phyloP scores from a whole-genome alignment of 805 yeast species.

The Teunomyces pallodes region DNA sequence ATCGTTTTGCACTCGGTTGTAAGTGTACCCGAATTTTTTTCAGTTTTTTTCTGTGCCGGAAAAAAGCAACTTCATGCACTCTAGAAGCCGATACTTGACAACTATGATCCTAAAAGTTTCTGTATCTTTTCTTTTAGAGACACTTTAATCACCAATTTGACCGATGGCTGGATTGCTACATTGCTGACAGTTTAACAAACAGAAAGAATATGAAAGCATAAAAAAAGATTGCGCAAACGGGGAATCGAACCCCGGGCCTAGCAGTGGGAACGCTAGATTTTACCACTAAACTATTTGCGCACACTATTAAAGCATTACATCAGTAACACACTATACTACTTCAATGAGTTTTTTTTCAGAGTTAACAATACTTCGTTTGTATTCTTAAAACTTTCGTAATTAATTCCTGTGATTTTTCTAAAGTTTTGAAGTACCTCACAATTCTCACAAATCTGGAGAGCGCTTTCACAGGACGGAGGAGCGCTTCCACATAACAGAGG shows the following conservation, averaged over 20 bases:
- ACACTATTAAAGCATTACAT: neutral
- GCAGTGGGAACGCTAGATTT: slow-evolving; percentile 32
- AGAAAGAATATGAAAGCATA: neutral
- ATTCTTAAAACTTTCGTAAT: no score
- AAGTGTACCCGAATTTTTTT: neutral
- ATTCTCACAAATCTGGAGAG: no score
- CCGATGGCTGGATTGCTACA: neutral
- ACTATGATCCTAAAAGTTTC: no score
- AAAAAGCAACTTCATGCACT: neutral
- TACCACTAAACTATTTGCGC: slow-evolving; percentile 30
- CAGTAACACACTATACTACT: no score
- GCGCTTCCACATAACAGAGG: no score
- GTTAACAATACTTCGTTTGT: no score
- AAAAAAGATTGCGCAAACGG: slow-evolving; percentile 25
- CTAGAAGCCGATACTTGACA: neutral
- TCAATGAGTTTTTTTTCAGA: no score
- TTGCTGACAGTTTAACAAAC: neutral
- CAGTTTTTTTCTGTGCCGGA: slow-evolving; percentile 1
- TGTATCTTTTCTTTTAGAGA: no score
- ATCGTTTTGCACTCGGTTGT: neutral
- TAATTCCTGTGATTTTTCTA: no score
- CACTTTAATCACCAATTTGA: no score
- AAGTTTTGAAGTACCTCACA: no score
- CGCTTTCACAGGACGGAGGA: no score
- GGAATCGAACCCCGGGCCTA: slow-evolving; percentile 36